These are phyloP conservation scores for Entomortierella parvispora DNA, from an alignment of 192 early-diverging fungal genomes.

Conservation along the genomic window DNA sequence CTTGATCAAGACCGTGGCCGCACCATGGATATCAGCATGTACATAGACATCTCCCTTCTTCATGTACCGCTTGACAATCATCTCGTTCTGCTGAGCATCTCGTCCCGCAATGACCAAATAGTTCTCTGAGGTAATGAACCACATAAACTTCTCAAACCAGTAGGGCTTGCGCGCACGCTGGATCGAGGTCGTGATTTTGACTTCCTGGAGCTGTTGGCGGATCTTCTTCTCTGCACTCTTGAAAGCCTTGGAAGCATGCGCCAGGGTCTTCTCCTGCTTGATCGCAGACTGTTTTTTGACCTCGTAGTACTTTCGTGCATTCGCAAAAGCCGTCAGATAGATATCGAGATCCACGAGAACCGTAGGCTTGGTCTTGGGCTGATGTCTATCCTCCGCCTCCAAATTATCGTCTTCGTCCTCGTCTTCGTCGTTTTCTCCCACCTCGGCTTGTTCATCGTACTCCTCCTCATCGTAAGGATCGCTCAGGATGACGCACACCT, in stretches of 20 bases:
- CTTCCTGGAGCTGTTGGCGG: constrained; percentile 78
- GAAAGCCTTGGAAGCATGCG: constrained; percentile 85
- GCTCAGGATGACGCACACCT: constrained; percentile 67
- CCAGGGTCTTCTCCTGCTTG: constrained; percentile 93
- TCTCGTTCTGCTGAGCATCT: constrained; percentile 94
- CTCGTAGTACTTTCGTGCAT: constrained; percentile 91
- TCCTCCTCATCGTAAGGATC: constrained; percentile 67
- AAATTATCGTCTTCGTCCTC: constrained; percentile 49
- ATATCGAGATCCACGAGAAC: constrained; percentile 86
- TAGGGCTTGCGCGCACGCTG: constrained; percentile 89
- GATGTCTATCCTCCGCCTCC: constrained; percentile 52
- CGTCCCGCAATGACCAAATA: constrained; percentile 92
- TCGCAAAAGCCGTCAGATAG: constrained; percentile 86
- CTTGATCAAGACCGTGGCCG: constrained; percentile 90
- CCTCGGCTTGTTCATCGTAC: constrained; percentile 42
- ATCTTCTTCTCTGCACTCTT: constrained; percentile 95
- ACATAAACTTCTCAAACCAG: constrained; percentile 99
- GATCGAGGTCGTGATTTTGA: constrained; percentile 79
- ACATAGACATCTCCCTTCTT: constrained; percentile 86
- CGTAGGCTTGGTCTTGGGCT: constrained; percentile 49
- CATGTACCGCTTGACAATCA: constrained; percentile 81
- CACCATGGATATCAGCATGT: constrained; percentile 93
- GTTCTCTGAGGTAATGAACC: constrained; percentile 95
- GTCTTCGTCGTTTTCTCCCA: constrained; percentile 45
- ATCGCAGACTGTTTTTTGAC: constrained; percentile 81